phyloP scores from a whole-genome alignment of 2,329 filamentous ascomycete genomes.

The Pezicula carpinea region DNA sequence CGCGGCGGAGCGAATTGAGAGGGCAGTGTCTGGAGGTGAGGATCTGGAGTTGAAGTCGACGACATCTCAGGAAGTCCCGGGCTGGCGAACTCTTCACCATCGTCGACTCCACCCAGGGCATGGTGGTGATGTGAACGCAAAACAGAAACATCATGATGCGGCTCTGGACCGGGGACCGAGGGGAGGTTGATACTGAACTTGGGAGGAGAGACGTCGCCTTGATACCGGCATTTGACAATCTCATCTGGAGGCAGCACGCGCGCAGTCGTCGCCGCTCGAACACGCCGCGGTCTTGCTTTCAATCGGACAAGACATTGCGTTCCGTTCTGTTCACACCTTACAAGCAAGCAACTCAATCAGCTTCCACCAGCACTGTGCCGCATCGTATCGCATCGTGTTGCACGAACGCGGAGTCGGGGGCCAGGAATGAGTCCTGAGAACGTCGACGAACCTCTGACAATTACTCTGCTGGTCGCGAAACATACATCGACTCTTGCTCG shows the following conservation, averaged over 20 bases:
- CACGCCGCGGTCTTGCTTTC: constrained; percentile 25
- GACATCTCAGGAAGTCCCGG: neutral
- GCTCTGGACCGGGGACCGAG: constrained; percentile 13
- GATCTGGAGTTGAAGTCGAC: neutral
- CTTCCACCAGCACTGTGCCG: neutral
- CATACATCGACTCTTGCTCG: constrained; percentile 25
- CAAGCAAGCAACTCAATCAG: neutral
- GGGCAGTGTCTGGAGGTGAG: neutral
- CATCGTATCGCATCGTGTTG: too few relatives aligned
- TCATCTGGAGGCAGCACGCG: constrained; percentile 4
- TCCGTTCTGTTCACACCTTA: constrained; percentile 21
- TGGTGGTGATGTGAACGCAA: constrained; percentile 5
- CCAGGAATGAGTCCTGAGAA: neutral
- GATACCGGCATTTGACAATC: neutral
- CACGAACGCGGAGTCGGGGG: too few relatives aligned
- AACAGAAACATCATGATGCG: constrained; percentile 19
- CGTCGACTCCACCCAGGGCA: too few relatives aligned
- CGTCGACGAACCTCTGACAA: constrained; percentile 12
- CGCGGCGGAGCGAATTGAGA: neutral
- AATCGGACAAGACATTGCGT: constrained; percentile 20
- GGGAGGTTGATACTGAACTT: constrained; percentile 23
- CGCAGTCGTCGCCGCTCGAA: constrained; percentile 11
- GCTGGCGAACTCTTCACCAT: neutral
- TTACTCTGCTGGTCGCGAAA: constrained; percentile 13
- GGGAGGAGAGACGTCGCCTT: neutral